Conservation (phyloP, 2,329 filamentous ascomycete species). For the Botrytis aclada region DNA sequence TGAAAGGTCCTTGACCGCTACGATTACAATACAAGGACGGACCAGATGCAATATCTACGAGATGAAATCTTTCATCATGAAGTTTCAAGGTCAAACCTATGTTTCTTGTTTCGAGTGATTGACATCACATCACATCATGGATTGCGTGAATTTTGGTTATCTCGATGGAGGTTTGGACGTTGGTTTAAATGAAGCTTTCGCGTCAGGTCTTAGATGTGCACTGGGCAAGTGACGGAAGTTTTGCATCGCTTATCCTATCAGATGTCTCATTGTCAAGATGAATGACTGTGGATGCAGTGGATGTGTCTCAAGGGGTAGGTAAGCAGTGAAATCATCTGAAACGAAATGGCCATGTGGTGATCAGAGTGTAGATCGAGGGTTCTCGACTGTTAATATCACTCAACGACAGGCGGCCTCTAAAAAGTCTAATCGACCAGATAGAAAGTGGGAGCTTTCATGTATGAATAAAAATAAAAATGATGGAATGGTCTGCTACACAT, state of each 20-base stretch:
- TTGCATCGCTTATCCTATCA: neutral
- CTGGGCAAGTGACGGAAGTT: neutral
- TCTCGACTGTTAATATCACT: neutral
- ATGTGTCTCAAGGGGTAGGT: neutral
- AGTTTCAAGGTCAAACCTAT: neutral
- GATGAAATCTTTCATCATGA: neutral
- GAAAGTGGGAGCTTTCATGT: neutral
- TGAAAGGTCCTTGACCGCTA: neutral
- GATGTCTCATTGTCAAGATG: neutral
- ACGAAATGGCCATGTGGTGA: neutral
- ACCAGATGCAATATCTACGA: neutral
- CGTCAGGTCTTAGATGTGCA: neutral
- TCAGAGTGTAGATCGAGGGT: slow-evolving; percentile 1
- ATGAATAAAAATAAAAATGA: neutral
- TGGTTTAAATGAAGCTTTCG: neutral
- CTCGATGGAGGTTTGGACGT: neutral
- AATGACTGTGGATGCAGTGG: neutral
- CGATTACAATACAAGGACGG: neutral
- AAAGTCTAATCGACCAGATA: neutral
- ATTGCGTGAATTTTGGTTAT: neutral
- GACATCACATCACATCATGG: neutral
- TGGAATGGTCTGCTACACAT: neutral
- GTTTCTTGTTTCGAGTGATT: neutral
- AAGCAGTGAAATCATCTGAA: neutral
- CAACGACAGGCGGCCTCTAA: neutral